phyloP scores from a whole-genome alignment of 1,284 basidiomycete species.

The Puccinia sorghi region DNA sequence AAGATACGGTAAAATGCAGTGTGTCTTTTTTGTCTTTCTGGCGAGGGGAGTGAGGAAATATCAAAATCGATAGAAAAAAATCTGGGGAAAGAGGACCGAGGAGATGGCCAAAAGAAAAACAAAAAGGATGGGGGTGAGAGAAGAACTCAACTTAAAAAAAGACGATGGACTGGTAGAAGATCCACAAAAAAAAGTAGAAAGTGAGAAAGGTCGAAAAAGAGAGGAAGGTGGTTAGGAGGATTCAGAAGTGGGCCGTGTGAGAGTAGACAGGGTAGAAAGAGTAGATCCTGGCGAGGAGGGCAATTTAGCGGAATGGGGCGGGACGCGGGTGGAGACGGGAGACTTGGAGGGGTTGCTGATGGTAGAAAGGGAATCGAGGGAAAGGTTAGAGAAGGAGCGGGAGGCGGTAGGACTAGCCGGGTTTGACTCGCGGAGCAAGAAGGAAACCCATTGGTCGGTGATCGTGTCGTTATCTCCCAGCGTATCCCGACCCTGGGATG shows the following conservation, averaged over 20 bases:
- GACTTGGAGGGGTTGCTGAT: constrained; percentile 8
- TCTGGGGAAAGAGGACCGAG: too few species aligned
- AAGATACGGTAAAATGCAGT: too few species aligned
- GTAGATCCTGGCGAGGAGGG: constrained; percentile 42
- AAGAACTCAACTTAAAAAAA: too few species aligned
- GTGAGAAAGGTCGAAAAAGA: background rate
- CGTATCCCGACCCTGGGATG: constrained; percentile 2
- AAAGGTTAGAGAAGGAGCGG: constrained; percentile 13
- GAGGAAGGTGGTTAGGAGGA: background rate
- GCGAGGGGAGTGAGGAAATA: too few species aligned
- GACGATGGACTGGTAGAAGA: background rate
- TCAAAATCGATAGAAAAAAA: too few species aligned
- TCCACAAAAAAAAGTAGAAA: too few species aligned
- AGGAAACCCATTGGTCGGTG: constrained; percentile 50
- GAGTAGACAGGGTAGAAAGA: constrained; percentile 42
- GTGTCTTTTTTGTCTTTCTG: too few species aligned
- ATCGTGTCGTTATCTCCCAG: constrained; percentile 48
- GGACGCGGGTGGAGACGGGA: background rate
- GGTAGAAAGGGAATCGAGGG: background rate
- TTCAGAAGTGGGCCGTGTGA: constrained; percentile 40
- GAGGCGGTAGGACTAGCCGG: constrained; percentile 16
- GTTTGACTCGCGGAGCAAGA: constrained; percentile 47
- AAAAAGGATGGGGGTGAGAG: too few species aligned
- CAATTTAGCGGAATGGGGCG: constrained; percentile 19
- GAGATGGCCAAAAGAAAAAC: too few species aligned